phyloP scores from a whole-genome alignment of 2,329 filamentous ascomycete genomes.

The Shiraia sp. region DNA sequence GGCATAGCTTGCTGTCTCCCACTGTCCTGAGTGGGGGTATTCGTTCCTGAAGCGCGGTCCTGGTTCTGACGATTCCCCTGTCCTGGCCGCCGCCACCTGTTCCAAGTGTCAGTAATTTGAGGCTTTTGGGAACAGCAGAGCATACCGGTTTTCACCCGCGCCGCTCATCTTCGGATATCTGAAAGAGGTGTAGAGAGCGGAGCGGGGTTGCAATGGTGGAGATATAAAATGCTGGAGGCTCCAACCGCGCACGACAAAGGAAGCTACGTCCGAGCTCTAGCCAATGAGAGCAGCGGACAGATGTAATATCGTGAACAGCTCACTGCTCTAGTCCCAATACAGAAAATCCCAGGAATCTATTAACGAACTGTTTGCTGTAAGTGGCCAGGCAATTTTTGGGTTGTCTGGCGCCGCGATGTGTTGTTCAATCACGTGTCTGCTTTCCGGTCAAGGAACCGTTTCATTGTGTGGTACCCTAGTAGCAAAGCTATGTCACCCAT shows the following conservation, averaged over 20 bases:
- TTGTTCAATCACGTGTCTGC: conserved; percentile 13
- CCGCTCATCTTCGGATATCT: conserved; percentile 41
- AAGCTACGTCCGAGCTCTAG: conserved; percentile 22
- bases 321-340: conserved; percentile 20
- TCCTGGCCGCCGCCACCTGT: conserved; percentile 43
- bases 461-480: conserved; percentile 1
- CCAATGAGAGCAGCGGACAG: conserved; percentile 23
- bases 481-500: too few relatives aligned
- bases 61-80: conserved; percentile 36
- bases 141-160: conserved; percentile 44
- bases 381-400: conserved; percentile 16
- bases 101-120: conserved; percentile 17
- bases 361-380: conserved; percentile 13
- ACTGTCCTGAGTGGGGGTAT: conserved; percentile 38
- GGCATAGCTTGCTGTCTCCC: conserved; percentile 39
- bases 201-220: conserved; percentile 30
- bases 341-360: conserved; percentile 11
- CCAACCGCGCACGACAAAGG: conserved; percentile 26
- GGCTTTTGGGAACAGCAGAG: background rate
- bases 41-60: conserved; percentile 34
- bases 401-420: conserved; percentile 17
- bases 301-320: conserved; percentile 16
- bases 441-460: conserved; percentile 3
- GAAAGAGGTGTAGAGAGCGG: conserved; percentile 28
- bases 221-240: conserved; percentile 35